phyloP scores from a whole-genome alignment of 1,284 basidiomycete species.

The Ceratobasidium sp. region DNA sequence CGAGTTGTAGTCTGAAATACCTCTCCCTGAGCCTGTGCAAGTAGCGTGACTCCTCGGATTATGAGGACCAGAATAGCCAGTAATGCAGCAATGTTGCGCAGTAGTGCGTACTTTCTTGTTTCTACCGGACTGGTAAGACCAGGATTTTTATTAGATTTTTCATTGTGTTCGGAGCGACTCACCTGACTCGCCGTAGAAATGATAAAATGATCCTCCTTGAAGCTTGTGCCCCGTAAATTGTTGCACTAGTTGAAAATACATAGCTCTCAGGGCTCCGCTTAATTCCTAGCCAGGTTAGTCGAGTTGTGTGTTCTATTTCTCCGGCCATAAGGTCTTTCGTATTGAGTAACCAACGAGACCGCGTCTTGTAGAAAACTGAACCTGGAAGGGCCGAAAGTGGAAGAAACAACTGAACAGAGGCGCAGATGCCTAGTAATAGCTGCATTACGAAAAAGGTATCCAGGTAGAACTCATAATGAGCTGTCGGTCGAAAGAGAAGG shows the following conservation, averaged over 20 bases:
- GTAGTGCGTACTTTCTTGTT: conserved; percentile 5
- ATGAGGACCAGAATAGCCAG: conserved; percentile 2
- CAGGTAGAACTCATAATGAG: conserved; percentile 7
- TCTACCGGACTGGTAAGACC: neutral
- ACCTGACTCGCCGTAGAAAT: conserved; percentile 16
- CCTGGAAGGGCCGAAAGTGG: neutral
- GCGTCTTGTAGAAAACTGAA: neutral
- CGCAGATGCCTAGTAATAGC: neutral
- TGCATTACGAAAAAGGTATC: neutral
- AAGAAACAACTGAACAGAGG: neutral
- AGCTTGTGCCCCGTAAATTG: conserved; percentile 4
- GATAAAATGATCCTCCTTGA: neutral
- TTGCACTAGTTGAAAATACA: neutral
- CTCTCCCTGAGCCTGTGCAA: conserved; percentile 13
- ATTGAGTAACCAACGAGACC: conserved; percentile 18
- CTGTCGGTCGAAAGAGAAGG: neutral
- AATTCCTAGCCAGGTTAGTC: neutral
- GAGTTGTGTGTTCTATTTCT: neutral
- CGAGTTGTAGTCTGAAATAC: conserved; percentile 22
- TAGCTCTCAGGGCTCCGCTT: neutral
- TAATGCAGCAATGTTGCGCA: conserved; percentile 20
- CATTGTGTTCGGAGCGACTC: neutral
- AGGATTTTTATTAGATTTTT: neutral
- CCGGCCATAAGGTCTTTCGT: conserved; percentile 25
- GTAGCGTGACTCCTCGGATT: neutral